These are phyloP conservation scores for Colletotrichum sidae DNA, from an alignment of 2,329 filamentous ascomycete species.

Conservation along the genomic window DNA sequence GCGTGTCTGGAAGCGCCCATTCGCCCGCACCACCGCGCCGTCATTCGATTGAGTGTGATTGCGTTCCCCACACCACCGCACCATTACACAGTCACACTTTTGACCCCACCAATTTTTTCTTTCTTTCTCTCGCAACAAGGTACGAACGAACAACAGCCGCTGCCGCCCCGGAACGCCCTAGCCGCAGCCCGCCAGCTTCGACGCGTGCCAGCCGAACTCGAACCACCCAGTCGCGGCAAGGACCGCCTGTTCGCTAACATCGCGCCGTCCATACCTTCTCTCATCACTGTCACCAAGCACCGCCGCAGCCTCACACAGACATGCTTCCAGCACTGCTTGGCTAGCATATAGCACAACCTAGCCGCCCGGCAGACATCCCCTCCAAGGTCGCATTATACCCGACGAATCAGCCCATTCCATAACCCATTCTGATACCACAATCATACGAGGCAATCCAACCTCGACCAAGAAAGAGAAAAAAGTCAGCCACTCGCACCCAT, in stretches of 20 bases:
- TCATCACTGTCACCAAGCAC: too few species aligned
- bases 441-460: constrained; percentile 30
- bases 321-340: neutral
- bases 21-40: constrained; percentile 5
- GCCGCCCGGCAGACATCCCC: neutral
- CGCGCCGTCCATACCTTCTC: constrained; percentile 1
- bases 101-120: too few species aligned
- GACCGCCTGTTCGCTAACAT: too few species aligned
- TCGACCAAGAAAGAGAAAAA: neutral
- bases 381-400: constrained; percentile 7
- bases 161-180: constrained; percentile 18
- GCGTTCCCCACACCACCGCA: constrained; percentile 16
- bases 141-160: constrained; percentile 17
- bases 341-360: neutral
- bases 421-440: constrained; percentile 25
- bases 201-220: constrained; percentile 1
- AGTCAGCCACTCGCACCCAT: too few species aligned
- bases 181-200: constrained; percentile 18
- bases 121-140: too few species aligned
- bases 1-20: constrained; percentile 30
- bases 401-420: constrained; percentile 24
- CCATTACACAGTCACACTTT: constrained; percentile 11
- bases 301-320: too few species aligned
- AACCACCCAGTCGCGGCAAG: too few species aligned
- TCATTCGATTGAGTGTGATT: constrained; percentile 13